Evolutionary conservation across 345 rosid species (phyloP).

Genomic region (Arabidopsis suecica): DNA sequence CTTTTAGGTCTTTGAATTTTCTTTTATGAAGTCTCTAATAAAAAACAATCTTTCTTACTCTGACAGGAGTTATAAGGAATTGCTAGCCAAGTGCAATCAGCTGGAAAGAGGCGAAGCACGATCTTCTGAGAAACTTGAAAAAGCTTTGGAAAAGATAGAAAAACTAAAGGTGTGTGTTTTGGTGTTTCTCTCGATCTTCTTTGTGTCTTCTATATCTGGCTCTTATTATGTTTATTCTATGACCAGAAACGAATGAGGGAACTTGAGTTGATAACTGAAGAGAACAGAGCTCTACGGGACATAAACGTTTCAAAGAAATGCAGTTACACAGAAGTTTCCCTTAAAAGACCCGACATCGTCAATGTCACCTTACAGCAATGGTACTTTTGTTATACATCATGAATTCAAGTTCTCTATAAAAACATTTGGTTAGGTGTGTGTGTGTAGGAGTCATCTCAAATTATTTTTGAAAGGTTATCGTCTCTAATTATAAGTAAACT

Average conservation of each 20-base stretch:
- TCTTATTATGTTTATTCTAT: conserved; percentile 6
- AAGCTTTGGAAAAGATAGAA: conserved; percentile 70
- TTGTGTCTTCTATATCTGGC: conserved; percentile 2
- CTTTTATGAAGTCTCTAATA: neutral
- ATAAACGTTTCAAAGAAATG: conserved; percentile 56
- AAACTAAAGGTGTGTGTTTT: conserved; percentile 63
- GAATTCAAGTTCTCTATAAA: neutral
- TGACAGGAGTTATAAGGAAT: conserved; percentile 81
- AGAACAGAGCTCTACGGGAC: conserved; percentile 66
- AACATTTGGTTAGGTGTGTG: no score
- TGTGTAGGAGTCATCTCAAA: no score
- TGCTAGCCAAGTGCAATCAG: conserved; percentile 87
- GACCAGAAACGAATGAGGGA: conserved; percentile 71
- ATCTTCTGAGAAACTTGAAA: conserved; percentile 67
- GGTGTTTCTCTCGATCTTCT: neutral
- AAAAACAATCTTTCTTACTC: conserved; percentile 6
- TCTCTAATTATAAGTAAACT: no score
- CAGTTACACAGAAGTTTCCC: conserved; percentile 31
- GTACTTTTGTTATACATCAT: conserved; percentile 45
- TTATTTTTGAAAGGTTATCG: no score
- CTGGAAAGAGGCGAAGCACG: conserved; percentile 90
- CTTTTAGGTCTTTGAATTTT: neutral
- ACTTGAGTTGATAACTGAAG: conserved; percentile 67
- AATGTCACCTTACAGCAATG: conserved; percentile 52
- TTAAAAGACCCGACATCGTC: conserved; percentile 50